These are phyloP conservation scores for Phoenix roebelenii DNA, from an alignment of 176 grass and related monocot species.

Conservation along the genomic window DNA sequence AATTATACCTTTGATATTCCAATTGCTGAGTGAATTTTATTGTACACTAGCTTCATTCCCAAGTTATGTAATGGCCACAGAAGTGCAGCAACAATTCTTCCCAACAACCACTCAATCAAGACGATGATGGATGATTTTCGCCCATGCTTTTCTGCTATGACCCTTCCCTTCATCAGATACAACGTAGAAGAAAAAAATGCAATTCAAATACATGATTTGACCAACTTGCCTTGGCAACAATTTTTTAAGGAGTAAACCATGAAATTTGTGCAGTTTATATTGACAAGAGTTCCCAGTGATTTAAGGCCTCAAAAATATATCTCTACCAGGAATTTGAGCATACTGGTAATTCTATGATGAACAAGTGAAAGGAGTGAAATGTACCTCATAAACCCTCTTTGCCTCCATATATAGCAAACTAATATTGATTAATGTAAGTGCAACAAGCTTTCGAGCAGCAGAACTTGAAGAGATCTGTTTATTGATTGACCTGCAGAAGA, in stretches of 20 bases:
- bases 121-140: constrained; percentile 35
- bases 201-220: too few species aligned
- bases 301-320: too few species aligned
- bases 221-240: too few species aligned
- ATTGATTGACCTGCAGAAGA: constrained; percentile 74
- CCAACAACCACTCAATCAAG: constrained; percentile 52
- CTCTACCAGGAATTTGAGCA: too few species aligned
- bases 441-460: constrained; percentile 45
- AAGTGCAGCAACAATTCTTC: constrained; percentile 48
- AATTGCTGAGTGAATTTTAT: constrained; percentile 74
- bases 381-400: constrained; percentile 69
- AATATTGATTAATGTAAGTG: constrained; percentile 66
- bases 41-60: constrained; percentile 68
- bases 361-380: too few species aligned
- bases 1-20: constrained; percentile 84
- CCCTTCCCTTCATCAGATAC: constrained; percentile 55
- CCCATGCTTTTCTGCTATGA: constrained; percentile 40
- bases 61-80: constrained; percentile 88
- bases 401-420: constrained; percentile 85
- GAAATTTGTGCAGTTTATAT: too few species aligned
- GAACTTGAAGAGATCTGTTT: constrained; percentile 76
- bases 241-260: too few species aligned
- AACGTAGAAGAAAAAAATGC: constrained; percentile 10
- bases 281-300: too few species aligned
- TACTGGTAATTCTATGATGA: too few species aligned